Base-by-base conservation (phyloP, 1,284 basidiomycete species). In the Ustilago tritici region DNA sequence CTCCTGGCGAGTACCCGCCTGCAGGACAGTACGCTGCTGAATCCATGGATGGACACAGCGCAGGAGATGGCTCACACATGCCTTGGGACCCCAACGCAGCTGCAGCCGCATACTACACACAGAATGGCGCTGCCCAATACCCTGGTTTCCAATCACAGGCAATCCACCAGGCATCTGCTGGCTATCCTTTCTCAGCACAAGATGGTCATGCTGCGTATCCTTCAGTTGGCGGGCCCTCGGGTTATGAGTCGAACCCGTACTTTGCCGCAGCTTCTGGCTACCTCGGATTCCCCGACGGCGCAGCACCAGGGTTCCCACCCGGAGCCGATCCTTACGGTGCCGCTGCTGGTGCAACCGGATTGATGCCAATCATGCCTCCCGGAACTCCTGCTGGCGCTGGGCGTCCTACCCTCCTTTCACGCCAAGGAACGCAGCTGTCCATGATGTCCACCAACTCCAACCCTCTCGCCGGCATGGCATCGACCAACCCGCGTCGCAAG, bases 201-300 rank as follows among this genome's bases (percentile, higher is more conserved):
- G 61, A n/a, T 36, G 61, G 35, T 34, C 54, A 35, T 32, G 61
- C 40, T 17, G 49, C 56, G 5, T 72, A 46, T 14, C 47, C 56
- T 15, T 61, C 54, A 31, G 36, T 59, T 6, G 61, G 59, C 52
- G 62, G 57, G 28, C 52, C 59, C 8, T 65, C 71, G 2, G 74
- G 57, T 11, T 74, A 62, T 50, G 72, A 76, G 14, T 15, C 68
- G 6, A 82, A 81, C 49, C 68, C 79, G 7, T 82, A 82, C 65
- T 79, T 80, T 69, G 77, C 74, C 9, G 79, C 79, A 35, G 81
- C 81, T 5, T 67, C 72, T 6, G 77, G 77, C 41, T 79, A 79
- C 38, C 69, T 76, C 23, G 78, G 78, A 52, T 80, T 71, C 36
- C 78, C 78, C 19, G 74, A 77, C 19, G 75, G 74, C 38, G 62